A percentile compares a stretch with the other conserved stretches of the same genome.
phyloP scores from a whole-genome alignment of 2,329 filamentous ascomycete genomes.

The Ceratocystiopsis sp. region DNA sequence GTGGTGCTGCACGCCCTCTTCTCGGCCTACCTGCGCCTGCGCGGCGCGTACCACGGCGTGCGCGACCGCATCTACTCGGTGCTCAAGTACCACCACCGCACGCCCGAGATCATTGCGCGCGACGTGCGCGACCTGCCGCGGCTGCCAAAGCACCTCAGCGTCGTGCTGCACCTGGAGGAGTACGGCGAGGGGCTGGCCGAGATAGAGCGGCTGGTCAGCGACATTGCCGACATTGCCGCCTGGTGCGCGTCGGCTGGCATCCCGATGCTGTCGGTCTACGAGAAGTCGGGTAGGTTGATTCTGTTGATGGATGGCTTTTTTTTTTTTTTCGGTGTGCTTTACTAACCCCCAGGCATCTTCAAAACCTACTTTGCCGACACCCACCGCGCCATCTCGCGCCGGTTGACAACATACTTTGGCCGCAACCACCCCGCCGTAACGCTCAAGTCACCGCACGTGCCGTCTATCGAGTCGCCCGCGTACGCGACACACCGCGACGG shows the following conservation, averaged over 20 bases:
- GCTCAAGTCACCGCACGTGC: slow-evolving; percentile 53
- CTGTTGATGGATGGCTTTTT: too few species aligned
- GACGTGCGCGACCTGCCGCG: slow-evolving; percentile 62
- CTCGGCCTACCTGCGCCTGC: slow-evolving; percentile 70
- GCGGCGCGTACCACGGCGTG: slow-evolving; percentile 64
- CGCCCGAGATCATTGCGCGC: slow-evolving; percentile 76
- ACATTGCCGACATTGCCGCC: slow-evolving; percentile 78
- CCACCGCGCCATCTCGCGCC: slow-evolving; percentile 61
- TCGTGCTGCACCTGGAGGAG: slow-evolving; percentile 61
- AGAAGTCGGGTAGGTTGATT: slow-evolving; percentile 57
- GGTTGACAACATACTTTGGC: slow-evolving; percentile 78
- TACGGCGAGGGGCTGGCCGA: slow-evolving; percentile 53
- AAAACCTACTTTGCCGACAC: slow-evolving; percentile 81
- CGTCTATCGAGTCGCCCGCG: slow-evolving; percentile 32
- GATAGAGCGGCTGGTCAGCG: slow-evolving; percentile 69
- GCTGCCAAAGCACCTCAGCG: slow-evolving; percentile 72
- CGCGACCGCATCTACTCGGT: slow-evolving; percentile 64
- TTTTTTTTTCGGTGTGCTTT: too few species aligned
- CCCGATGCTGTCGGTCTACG: slow-evolving; percentile 75
- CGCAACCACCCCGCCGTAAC: slow-evolving; percentile 54
- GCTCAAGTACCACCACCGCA: slow-evolving; percentile 88
- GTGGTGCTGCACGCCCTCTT: slow-evolving; percentile 63
- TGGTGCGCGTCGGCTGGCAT: slow-evolving; percentile 90
- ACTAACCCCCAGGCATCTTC: slow-evolving; percentile 46
- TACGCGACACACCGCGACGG: slow-evolving; percentile 15